phyloP scores from a whole-genome alignment of 2,329 filamentous ascomycete species.

The Ophiostoma ulmi region DNA sequence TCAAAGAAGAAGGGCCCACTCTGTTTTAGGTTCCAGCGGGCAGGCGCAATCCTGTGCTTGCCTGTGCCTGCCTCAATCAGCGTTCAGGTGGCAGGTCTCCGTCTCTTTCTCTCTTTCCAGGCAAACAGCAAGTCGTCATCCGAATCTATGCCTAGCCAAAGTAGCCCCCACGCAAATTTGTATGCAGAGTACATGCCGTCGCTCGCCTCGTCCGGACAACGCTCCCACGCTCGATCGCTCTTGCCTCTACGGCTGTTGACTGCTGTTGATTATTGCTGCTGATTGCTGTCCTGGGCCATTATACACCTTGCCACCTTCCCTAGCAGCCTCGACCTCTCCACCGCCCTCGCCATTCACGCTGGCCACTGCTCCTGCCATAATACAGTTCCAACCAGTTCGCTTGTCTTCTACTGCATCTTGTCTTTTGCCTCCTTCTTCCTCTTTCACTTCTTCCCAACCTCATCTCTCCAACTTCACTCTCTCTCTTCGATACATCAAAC shows the following conservation, averaged over 20 bases:
- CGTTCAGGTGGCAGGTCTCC: constrained; percentile 20
- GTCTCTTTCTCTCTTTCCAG: constrained; percentile 2
- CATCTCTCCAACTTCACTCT: constrained; percentile 12
- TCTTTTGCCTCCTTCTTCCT: constrained; percentile 19
- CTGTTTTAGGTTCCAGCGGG: constrained; percentile 10
- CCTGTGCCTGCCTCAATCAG: constrained; percentile 21
- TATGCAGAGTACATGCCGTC: constrained; percentile 18
- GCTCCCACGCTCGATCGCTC: constrained; percentile 12
- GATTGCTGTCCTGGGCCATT: neutral
- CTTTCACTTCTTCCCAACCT: constrained; percentile 7
- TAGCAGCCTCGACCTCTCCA: constrained; percentile 10
- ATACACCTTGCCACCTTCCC: constrained; percentile 13
- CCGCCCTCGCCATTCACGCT: constrained; percentile 2
- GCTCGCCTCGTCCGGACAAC: constrained; percentile 19
- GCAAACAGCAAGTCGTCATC: constrained; percentile 32
- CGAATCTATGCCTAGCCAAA: constrained; percentile 31
- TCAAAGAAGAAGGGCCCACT: constrained; percentile 22
- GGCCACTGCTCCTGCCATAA: constrained; percentile 12
- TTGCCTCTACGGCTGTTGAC: neutral
- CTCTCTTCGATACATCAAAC: neutral
- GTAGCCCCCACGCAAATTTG: constrained; percentile 19
- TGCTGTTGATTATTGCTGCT: neutral
- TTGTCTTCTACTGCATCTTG: constrained; percentile 20
- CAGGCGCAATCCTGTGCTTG: constrained; percentile 17
- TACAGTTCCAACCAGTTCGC: constrained; percentile 22